These are phyloP conservation scores for Narthecium ossifragum DNA, from an alignment of 106 monocot species.

Conservation along the genomic window DNA sequence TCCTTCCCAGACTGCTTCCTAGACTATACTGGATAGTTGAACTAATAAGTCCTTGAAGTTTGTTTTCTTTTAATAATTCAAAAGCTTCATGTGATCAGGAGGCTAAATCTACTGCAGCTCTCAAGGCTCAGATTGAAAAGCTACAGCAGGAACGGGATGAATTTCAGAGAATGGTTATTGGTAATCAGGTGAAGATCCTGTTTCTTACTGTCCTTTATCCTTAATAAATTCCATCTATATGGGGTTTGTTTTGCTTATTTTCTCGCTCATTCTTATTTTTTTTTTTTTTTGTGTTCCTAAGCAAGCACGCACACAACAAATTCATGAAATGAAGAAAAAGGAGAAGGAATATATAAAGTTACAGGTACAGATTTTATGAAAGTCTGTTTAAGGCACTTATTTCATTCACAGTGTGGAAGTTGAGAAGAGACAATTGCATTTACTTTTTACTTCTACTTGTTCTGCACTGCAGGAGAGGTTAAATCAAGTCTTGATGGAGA, in stretches of 20 bases:
- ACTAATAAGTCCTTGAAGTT: conserved; percentile 8
- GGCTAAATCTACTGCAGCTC: conserved; percentile 72
- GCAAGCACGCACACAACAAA: conserved; percentile 98
- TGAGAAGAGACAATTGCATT: too few species aligned
- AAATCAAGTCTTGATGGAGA: conserved; percentile 98
- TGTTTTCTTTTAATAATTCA: too few species aligned
- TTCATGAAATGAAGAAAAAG: conserved; percentile 99
- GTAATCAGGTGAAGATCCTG: conserved; percentile 68
- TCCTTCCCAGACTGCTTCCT: background rate
- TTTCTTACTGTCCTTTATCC: background rate
- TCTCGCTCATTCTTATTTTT: background rate
- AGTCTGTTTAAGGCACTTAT: too few species aligned
- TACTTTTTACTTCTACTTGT: background rate
- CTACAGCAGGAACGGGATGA: conserved; percentile 96
- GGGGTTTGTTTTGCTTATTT: background rate
- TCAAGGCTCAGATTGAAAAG: conserved; percentile 93
- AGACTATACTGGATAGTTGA: background rate
- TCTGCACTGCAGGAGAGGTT: conserved; percentile 66
- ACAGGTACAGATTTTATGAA: too few species aligned
- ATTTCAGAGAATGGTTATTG: conserved; percentile 98
- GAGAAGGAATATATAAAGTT: conserved; percentile 98
- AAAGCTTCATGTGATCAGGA: conserved; percentile 46
- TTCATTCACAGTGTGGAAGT: too few species aligned
- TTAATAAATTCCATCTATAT: background rate
- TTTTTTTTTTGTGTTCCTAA: conserved; percentile 12